Conservation (phyloP, 345 rosid genomes). For the Corchorus olitorius region DNA sequence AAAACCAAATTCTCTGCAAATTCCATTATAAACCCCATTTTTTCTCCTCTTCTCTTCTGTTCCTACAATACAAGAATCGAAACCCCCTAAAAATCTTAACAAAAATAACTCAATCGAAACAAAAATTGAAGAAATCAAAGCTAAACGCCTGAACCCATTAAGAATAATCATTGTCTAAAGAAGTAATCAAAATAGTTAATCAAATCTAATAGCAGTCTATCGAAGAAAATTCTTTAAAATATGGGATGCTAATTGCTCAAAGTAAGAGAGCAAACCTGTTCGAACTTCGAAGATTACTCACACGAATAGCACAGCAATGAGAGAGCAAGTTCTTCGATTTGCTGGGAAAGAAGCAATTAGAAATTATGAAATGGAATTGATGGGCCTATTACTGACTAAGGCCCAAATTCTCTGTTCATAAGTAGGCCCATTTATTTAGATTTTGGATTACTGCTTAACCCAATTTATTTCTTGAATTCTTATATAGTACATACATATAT, state of each 20-base stretch:
- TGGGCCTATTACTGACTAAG: background rate
- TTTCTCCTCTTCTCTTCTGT: constrained; percentile 10
- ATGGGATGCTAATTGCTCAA: background rate
- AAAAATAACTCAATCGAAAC: background rate
- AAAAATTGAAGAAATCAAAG: background rate
- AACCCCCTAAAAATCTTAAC: constrained; percentile 3
- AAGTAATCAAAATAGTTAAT: background rate
- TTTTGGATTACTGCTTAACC: too few relatives aligned
- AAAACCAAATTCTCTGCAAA: constrained; percentile 87
- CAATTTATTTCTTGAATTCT: too few relatives aligned
- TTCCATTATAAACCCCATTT: constrained; percentile 89
- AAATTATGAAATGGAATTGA: background rate
- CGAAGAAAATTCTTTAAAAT: background rate
- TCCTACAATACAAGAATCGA: background rate
- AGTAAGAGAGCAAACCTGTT: background rate
- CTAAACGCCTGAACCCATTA: background rate
- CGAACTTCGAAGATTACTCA: background rate
- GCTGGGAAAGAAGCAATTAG: background rate
- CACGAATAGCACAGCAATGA: background rate
- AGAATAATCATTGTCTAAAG: background rate
- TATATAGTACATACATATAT: too few relatives aligned
- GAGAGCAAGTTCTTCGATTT: background rate
- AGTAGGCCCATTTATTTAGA: too few relatives aligned
- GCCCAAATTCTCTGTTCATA: too few relatives aligned
- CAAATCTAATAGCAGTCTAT: background rate